phyloP scores from a whole-genome alignment of 805 yeast genomes.

The Zygosaccharomyces rouxii region DNA sequence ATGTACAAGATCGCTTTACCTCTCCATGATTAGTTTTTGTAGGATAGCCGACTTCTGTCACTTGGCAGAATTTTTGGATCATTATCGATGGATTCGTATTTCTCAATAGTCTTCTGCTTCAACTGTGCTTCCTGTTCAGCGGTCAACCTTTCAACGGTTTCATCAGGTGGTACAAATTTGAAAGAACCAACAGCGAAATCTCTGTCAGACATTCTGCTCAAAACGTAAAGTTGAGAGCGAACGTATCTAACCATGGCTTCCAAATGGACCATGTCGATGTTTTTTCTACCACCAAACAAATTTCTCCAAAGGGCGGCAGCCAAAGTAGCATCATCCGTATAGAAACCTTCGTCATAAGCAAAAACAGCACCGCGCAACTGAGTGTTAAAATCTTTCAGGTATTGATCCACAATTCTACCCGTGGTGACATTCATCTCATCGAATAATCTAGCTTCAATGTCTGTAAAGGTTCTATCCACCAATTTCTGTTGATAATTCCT shows the following conservation, averaged over 20 bases:
- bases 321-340: slow-evolving; percentile 69
- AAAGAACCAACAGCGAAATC: slow-evolving; percentile 92
- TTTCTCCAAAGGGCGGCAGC: slow-evolving; percentile 89
- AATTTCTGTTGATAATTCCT: slow-evolving; percentile 86
- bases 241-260: slow-evolving; percentile 89
- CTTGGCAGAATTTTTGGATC: slow-evolving; percentile 52
- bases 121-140: slow-evolving; percentile 56
- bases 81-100: slow-evolving; percentile 47
- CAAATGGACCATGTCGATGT: slow-evolving; percentile 74
- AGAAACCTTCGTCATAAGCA: slow-evolving; percentile 89
- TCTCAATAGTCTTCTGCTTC: slow-evolving; percentile 45
- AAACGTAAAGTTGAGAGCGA: slow-evolving; percentile 82
- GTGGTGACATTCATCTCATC: slow-evolving; percentile 82
- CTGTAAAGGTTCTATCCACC: slow-evolving; percentile 83
- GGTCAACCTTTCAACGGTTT: slow-evolving; percentile 68
- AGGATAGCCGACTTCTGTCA: slow-evolving; percentile 47
- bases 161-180: slow-evolving; percentile 76
- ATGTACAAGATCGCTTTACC: neutral
- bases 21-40: slow-evolving; percentile 40
- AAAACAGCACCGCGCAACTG: slow-evolving; percentile 86
- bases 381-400: slow-evolving; percentile 83
- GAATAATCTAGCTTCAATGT: slow-evolving; percentile 79
- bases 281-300: slow-evolving; percentile 77
- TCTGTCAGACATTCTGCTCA: slow-evolving; percentile 80
- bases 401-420: slow-evolving; percentile 75